phyloP scores from a whole-genome alignment of 306 rosid species.

The Abrus precatorius region DNA sequence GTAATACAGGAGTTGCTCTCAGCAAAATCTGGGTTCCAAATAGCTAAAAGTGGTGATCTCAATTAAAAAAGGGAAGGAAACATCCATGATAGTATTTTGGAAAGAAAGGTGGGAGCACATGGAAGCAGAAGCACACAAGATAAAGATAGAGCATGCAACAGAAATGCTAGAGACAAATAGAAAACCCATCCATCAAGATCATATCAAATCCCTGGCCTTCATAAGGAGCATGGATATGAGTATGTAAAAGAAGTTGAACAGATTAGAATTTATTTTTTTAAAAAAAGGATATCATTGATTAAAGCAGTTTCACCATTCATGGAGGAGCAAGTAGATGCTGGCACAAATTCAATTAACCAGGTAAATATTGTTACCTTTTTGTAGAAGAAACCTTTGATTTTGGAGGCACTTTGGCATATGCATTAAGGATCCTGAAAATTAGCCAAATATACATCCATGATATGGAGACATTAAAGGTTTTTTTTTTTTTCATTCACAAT shows the following conservation, averaged over 20 bases:
- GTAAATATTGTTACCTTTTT: constrained; percentile 58
- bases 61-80: background rate
- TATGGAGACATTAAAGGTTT: background rate
- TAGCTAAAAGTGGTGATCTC: constrained; percentile 13
- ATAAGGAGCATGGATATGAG: constrained; percentile 29
- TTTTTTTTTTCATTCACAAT: background rate
- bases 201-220: constrained; percentile 15
- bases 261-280: background rate
- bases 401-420: constrained; percentile 69
- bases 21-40: background rate
- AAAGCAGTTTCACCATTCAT: constrained; percentile 32
- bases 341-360: background rate
- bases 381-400: constrained; percentile 65
- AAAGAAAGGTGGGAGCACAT: background rate
- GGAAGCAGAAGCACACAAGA: background rate
- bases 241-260: constrained; percentile 1
- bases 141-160: background rate
- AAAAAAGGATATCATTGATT: background rate
- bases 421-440: constrained; percentile 66
- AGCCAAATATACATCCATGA: constrained; percentile 30
- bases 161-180: background rate
- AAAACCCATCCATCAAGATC: background rate
- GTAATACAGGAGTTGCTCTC: background rate
- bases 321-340: constrained; percentile 31
- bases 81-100: background rate